A percentile compares a stretch with the other conserved stretches of the same genome.
Evolutionary conservation across 495 filamentous ascomycete species (phyloP).

Genomic region (Peziza echinospora): DNA sequence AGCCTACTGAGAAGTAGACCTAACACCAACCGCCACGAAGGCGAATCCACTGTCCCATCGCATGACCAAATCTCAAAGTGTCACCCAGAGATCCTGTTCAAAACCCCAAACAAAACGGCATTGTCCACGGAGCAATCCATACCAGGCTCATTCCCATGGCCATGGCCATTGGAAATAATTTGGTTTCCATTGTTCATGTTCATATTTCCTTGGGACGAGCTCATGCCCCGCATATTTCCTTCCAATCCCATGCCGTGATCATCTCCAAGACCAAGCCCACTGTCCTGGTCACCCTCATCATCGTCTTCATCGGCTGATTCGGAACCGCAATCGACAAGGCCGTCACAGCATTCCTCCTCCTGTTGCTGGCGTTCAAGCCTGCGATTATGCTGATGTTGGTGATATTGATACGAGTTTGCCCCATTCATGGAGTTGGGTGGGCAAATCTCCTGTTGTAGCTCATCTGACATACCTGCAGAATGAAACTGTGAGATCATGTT

Average conservation of each 20-base stretch:
- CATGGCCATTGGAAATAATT: slow-evolving; percentile 7
- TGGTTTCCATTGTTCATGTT: not conserved
- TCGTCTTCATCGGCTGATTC: slow-evolving; percentile 1
- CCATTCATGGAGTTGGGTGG: not conserved
- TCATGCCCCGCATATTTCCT: slow-evolving; percentile 1
- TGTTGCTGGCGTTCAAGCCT: slow-evolving; percentile 6
- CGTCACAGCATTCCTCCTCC: slow-evolving; percentile 8
- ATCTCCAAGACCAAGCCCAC: slow-evolving; percentile 14
- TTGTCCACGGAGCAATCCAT: slow-evolving; percentile 6
- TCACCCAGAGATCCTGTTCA: slow-evolving; percentile 9
- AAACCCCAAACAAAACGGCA: slow-evolving; percentile 6
- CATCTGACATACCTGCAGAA: not conserved
- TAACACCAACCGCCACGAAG: too few relatives aligned
- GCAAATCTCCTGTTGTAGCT: not conserved
- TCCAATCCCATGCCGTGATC: slow-evolving; percentile 11
- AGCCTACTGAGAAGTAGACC: too few relatives aligned
- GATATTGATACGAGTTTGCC: not conserved
- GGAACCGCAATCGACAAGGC: slow-evolving; percentile 1
- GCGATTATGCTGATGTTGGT: not conserved
- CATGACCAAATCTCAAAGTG: too few relatives aligned
- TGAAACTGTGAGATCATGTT: not conserved
- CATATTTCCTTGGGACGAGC: not conserved
- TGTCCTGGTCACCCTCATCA: slow-evolving; percentile 1
- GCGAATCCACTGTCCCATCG: too few relatives aligned
- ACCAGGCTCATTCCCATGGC: slow-evolving; percentile 1